Conservation (phyloP, 129 eudicot genomes). For the Tanacetum coccineum region DNA sequence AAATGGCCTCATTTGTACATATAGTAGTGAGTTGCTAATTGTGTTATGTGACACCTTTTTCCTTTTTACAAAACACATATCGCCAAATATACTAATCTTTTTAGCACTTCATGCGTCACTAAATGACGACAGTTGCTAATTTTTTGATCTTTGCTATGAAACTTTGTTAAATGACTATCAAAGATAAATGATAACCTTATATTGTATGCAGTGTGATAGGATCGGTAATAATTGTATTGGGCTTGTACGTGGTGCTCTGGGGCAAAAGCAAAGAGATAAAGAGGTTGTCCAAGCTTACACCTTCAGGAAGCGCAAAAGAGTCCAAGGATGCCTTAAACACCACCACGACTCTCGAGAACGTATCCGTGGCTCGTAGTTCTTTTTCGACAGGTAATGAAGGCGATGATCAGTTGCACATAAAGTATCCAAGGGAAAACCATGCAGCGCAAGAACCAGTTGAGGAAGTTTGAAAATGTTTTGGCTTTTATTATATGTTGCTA, state of each 20-base stretch:
- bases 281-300: slow-evolving; percentile 17
- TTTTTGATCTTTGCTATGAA: not conserved
- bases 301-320: slow-evolving; percentile 22
- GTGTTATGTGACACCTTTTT: not conserved
- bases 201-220: slow-evolving; percentile 46
- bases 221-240: slow-evolving; percentile 33
- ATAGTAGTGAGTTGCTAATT: not conserved
- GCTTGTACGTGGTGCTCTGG: slow-evolving; percentile 70
- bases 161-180: not conserved
- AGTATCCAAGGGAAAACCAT: not conserved
- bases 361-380: not conserved
- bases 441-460: not conserved
- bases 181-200: not conserved
- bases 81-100: not conserved
- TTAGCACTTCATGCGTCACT: not conserved
- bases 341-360: not conserved
- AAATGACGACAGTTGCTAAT: not conserved
- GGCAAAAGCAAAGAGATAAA: slow-evolving; percentile 50
- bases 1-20: not conserved
- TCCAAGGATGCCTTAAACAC: not conserved
- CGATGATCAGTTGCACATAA: slow-evolving; percentile 5
- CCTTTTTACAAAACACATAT: not conserved
- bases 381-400: slow-evolving; percentile 3
- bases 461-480: not conserved
- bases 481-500: not conserved